Evolutionary conservation across 495 filamentous ascomycete species (phyloP).

Genomic region (Saxispiralis lemnorum): DNA sequence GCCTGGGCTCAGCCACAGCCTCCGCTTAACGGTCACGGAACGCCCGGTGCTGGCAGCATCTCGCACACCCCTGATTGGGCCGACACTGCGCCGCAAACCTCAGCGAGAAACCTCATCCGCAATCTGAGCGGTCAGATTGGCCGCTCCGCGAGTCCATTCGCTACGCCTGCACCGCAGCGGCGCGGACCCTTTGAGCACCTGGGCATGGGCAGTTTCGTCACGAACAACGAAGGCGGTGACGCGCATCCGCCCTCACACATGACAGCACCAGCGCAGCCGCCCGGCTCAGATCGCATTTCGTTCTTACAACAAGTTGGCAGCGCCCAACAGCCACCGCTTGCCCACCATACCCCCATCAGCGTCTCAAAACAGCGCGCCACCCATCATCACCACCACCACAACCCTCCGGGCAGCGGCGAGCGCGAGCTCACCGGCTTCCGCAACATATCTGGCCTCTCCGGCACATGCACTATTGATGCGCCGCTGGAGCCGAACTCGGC

Average conservation of each 20-base stretch:
- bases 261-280: neutral
- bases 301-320: neutral
- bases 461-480: conserved; percentile 14
- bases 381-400: neutral
- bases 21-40: conserved; percentile 1
- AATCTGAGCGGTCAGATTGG: conserved; percentile 3
- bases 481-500: neutral
- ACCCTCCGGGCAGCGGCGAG: neutral
- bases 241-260: conserved; percentile 4
- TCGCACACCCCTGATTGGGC: conserved; percentile 17
- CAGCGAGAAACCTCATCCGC: conserved; percentile 5
- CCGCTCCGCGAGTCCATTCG: conserved; percentile 1
- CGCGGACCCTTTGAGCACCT: too few species aligned
- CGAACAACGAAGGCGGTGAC: neutral
- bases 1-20: conserved; percentile 13
- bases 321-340: conserved; percentile 1
- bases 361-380: too few species aligned
- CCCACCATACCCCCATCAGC: neutral
- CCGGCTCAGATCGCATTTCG: neutral
- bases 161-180: conserved; percentile 6
- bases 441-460: conserved; percentile 10
- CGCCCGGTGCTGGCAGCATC: conserved; percentile 4
- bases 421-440: conserved; percentile 3
- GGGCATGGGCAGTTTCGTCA: neutral
- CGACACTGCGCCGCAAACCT: conserved; percentile 1